These are phyloP conservation scores for Claviceps digitariae DNA, from an alignment of 2,329 filamentous ascomycete species.

Conservation along the genomic window DNA sequence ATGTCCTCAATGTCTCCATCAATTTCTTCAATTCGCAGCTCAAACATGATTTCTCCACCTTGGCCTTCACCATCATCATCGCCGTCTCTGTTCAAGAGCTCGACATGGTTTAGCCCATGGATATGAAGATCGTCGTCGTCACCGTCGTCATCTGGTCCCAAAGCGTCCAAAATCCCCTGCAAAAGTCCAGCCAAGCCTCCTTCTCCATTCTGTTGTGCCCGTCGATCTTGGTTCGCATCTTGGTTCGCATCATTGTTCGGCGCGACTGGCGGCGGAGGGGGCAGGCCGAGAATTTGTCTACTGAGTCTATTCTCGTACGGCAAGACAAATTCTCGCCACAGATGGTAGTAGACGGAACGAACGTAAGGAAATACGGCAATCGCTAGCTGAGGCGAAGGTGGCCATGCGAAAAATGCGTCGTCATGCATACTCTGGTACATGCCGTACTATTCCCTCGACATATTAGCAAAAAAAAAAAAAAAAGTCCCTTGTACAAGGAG, in stretches of 20 bases:
- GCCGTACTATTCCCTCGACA: slow-evolving; percentile 26
- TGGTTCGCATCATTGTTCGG: slow-evolving; percentile 10
- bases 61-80: slow-evolving; percentile 9
- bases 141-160: slow-evolving; percentile 22
- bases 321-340: slow-evolving; percentile 33
- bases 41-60: slow-evolving; percentile 17
- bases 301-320: slow-evolving; percentile 36
- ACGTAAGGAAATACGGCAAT: slow-evolving; percentile 35
- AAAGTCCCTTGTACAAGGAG: too few species aligned
- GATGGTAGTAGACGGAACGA: slow-evolving; percentile 29
- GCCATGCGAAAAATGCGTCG: slow-evolving; percentile 35
- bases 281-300: slow-evolving; percentile 28
- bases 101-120: slow-evolving; percentile 8
- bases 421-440: slow-evolving; percentile 31
- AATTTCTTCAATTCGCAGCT: slow-evolving; percentile 21
- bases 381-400: slow-evolving; percentile 38
- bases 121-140: slow-evolving; percentile 11
- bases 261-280: slow-evolving; percentile 18
- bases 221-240: neutral
- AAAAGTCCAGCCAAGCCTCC: slow-evolving; percentile 23
- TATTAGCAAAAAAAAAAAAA: neutral
- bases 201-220: slow-evolving; percentile 9
- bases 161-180: slow-evolving; percentile 22
- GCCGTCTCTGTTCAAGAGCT: slow-evolving; percentile 6
- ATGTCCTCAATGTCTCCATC: slow-evolving; percentile 13